phyloP scores from a whole-genome alignment of 2,329 filamentous ascomycete genomes.

The Myriangium duriaei region DNA sequence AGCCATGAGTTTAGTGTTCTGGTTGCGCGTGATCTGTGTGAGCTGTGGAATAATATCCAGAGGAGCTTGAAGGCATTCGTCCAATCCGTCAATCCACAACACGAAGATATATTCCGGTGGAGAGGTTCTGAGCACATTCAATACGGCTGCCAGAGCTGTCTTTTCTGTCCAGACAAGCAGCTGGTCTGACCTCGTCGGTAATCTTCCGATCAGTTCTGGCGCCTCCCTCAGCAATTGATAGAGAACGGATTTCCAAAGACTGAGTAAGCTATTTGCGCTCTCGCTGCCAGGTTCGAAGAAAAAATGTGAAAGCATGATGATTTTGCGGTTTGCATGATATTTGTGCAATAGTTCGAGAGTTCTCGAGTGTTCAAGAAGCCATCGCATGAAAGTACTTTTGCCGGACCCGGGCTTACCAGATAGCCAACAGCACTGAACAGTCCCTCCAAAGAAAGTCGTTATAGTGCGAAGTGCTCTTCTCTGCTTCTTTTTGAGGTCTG shows the following conservation, averaged over 20 bases:
- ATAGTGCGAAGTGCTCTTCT: background rate
- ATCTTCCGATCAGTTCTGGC: background rate
- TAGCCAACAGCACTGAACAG: background rate
- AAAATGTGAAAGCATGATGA: background rate
- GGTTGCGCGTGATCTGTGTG: background rate
- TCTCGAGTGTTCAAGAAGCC: background rate
- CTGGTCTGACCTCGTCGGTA: background rate
- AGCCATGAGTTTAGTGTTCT: background rate
- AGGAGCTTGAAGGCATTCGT: background rate
- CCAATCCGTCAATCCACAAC: background rate
- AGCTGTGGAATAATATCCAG: background rate
- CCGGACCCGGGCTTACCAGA: conserved; percentile 4
- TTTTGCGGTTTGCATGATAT: background rate
- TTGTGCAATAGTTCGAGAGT: background rate
- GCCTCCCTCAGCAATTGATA: background rate
- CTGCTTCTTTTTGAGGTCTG: background rate
- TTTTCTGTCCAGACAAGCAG: background rate
- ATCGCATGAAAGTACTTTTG: conserved; percentile 4
- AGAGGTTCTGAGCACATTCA: background rate
- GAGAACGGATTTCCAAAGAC: background rate
- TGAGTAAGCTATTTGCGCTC: background rate
- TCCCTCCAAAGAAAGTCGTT: too few species aligned
- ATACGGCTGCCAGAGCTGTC: background rate
- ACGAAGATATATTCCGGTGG: background rate
- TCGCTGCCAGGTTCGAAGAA: background rate